Evolutionary conservation across 2,329 filamentous ascomycete genomes (phyloP), one percentile per base, ranked within the genome.

Genomic region (Annulohypoxylon truncatum): DNA sequence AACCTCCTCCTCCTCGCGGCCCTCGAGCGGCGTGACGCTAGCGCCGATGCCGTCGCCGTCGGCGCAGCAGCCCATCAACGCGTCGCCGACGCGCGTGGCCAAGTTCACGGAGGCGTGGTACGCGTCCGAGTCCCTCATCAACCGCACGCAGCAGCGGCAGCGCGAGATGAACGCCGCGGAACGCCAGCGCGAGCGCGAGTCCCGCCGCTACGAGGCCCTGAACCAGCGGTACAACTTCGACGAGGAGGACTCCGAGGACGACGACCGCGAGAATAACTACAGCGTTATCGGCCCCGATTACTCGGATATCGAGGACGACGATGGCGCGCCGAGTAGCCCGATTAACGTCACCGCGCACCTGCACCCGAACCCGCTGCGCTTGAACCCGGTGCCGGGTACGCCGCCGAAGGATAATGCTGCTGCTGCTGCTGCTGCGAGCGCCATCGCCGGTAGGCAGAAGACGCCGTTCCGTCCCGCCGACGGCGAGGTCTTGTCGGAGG

Each of bases 61-160:
- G 3, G 71, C 71, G 15, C 72, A 73, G 40, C 71, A 75, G 18
- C 70, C 78, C 29, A 74, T 56, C 28, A 75, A 71, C 60, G 68
- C 72, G 10, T 76, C 77, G 46, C 80, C 79, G 15, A 74, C 73
- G 31, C 82, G 83, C 29, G 69, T 77, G 1, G 79, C 80, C 42
- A 83, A 79, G 68, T 86, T 87, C 70, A 86, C 82, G 4, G 85
- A 87, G 72, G 80, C 84, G 0, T 88, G 85, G 85, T 82, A 82
- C 66, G 79, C 85, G 2, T 82, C 84, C 0, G 84, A 87, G 38
- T 85, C 84, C 1, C 81, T 87, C 42, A 81, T 86, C 72, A 82
- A 80, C 53, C 82, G 84, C 70, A 87, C 85, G 2, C 83, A 86
- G 66, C 80, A 87, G 71, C 82, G 83, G n/a, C 82, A 83, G 68